Evolutionary conservation across 305 asterid genomes (phyloP), one percentile per base, ranked within the genome.

Genomic region (Solanum aculeatissimum): DNA sequence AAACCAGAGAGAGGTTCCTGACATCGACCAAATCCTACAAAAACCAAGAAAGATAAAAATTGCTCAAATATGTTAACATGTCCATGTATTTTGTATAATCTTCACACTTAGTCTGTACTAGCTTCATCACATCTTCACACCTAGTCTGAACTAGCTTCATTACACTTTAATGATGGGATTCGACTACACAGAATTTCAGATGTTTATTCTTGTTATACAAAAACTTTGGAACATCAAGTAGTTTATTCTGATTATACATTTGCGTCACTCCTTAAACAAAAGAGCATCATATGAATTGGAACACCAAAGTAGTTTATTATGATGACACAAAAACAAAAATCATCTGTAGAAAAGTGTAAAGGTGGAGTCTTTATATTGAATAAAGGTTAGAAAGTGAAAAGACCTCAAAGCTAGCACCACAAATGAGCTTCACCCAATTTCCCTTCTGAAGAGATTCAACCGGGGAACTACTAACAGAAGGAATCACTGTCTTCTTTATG

Each of bases 351-450:
- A 60, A 23, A 60, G 6, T 38, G 65, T 82, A 82, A 82, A 58
- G 83, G 74, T 86, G 15, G 9, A 29, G 45, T 27, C 82, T 77
- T 32, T 42, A 35, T 32, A 23, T 19, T 53, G 35, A 71, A 62
- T 43, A 7, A 75, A 19, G 63, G 75, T 75, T 45, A 49, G 23
- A 29, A 57, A 29, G 49, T 18, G 81, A 23, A n/a, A n/a, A 74
- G 74, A 80, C 98, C 97, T 96, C 98, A 85, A 96, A 96, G 89
- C 98, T 96, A 83, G 99, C 99, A 84, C 99, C 99, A 68, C 97
- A 96, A 47, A 96, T 94, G 88, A 96, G 94, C 92, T 96, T 96
- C 43, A 96, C 99, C 99, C 99, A 96, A 53, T 94, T 94, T 10
- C 99, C 99, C 57, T 78, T 85, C 68, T 77, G 93, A 53, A 96